A percentile compares a stretch with the other conserved stretches of the same genome.
These are phyloP conservation scores for Daedalea quercina DNA, from an alignment of 768 basidiomycete genomes.

Conservation along the genomic window DNA sequence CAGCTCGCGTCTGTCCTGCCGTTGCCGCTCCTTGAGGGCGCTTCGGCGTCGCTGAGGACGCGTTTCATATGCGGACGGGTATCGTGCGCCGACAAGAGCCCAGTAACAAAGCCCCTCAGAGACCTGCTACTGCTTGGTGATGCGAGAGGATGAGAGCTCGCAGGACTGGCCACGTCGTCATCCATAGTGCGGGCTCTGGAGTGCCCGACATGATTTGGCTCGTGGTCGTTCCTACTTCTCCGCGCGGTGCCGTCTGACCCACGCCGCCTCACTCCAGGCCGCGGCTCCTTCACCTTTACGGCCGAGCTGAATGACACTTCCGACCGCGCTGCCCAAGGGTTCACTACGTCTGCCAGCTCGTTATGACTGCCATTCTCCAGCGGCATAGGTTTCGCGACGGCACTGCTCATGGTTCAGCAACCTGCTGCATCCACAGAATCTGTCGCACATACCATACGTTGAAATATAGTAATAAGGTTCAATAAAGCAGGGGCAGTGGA, in stretches of 20 bases:
- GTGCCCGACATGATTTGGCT: conserved; percentile 13
- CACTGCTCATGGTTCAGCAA: neutral
- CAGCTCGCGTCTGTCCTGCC: neutral
- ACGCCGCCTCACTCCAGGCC: conserved; percentile 19
- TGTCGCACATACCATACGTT: too few species aligned
- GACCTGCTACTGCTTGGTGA: neutral
- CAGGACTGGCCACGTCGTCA: conserved; percentile 4
- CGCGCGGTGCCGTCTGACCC: conserved; percentile 22
- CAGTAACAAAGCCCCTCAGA: neutral
- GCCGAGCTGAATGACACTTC: conserved; percentile 19
- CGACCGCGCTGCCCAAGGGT: conserved; percentile 10
- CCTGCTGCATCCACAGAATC: neutral
- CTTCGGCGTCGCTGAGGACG: conserved; percentile 13
- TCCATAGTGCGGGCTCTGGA: conserved; percentile 20
- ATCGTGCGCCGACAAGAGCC: conserved; percentile 7
- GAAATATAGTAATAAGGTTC: too few species aligned
- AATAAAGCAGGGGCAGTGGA: too few species aligned
- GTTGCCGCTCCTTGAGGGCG: neutral
- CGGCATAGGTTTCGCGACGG: neutral
- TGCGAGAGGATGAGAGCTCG: conserved; percentile 15
- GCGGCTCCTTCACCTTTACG: conserved; percentile 13
- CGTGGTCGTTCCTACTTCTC: conserved; percentile 17
- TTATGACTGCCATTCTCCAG: neutral
- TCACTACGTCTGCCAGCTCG: neutral
- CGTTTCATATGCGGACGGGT: conserved; percentile 19